phyloP scores from a whole-genome alignment of 495 filamentous ascomycete species.

The Aspergillus coremiiformis region DNA sequence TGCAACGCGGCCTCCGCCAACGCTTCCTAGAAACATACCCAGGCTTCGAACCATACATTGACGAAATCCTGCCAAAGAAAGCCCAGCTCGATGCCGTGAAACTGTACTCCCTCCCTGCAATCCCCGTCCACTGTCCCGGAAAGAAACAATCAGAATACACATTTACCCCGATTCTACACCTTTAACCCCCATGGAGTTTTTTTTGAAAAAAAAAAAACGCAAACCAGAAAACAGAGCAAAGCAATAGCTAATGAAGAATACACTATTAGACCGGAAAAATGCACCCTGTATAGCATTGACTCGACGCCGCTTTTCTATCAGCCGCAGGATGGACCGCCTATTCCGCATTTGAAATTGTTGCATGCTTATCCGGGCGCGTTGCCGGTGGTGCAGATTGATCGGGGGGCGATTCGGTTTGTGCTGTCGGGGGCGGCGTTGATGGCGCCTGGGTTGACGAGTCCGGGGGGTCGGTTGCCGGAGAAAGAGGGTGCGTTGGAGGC shows the following conservation, averaged over 20 bases:
- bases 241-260: background rate
- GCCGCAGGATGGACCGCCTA: constrained; percentile 66
- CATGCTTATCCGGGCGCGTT: constrained; percentile 51
- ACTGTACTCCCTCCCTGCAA: constrained; percentile 45
- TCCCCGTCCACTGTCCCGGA: too few species aligned
- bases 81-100: constrained; percentile 86
- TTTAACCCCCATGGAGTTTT: background rate
- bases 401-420: constrained; percentile 95
- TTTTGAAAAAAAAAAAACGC: constrained; percentile 1
- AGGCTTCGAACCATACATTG: constrained; percentile 77
- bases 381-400: constrained; percentile 62
- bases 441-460: constrained; percentile 81
- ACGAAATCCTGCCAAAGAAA: constrained; percentile 94
- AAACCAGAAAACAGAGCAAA: background rate
- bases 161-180: too few species aligned
- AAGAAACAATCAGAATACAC: too few species aligned
- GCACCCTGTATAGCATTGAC: constrained; percentile 77
- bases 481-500: constrained; percentile 51
- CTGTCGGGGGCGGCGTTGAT: constrained; percentile 88
- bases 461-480: constrained; percentile 69
- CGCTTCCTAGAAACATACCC: constrained; percentile 80
- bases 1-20: constrained; percentile 75
- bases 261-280: constrained; percentile 61
- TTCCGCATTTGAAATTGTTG: constrained; percentile 74
- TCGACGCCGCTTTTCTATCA: constrained; percentile 80